Evolutionary conservation across 2,329 filamentous ascomycete genomes (phyloP), one percentile per base, ranked within the genome.

Genomic region (Pseudocercospora fijiensis): DNA sequence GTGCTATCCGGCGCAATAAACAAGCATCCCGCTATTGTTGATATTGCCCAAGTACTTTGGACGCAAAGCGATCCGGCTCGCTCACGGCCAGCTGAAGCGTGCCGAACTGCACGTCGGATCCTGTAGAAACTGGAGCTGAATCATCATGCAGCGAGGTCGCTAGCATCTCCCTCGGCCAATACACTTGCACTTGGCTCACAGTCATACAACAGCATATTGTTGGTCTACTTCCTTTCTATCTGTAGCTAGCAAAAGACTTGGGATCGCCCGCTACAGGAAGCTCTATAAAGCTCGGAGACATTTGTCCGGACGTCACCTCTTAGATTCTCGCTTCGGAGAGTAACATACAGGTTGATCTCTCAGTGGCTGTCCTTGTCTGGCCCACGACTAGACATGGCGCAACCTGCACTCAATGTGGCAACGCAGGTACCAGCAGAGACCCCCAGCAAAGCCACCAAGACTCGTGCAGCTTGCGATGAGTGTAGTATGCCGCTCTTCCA

Each of bases 401-500:
- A 57, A 57, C 49, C 49, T 22, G 49, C 24, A 52, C 33, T 37
- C 33, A 37, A 37, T 37, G 33, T 37, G 33, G 22, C 24, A 20
- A 26, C 49, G 22, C 55, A 57, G 28, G 28, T 43, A 57, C 55
- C 22, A 20, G 37, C 55, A 43, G 55, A 52, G 26, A 43, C 26
- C 33, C 37, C 20, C 18, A 33, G 37, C 20, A 60, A 59, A 41
- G 58, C 55, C 24, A 41, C 58, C 56, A 76, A 75, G 64, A 67
- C 64, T 57, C 75, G 76, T 58, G 72, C 76, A 43, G 78, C 78
- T 22, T 80, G 78, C 67, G 78, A 80, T 57, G 77, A 78, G 49
- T 80, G 78, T 70, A 72, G 78, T 76, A 74, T 57, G 76, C 60
- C 24, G 37, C 57, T 45, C 57, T 47, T 11, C 22, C 57, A 26